Percentiles rank a stretch among this genome's conserved stretches.
Conservation (phyloP, 164 flowering plant genomes). For the Magnolia officinalis region DNA sequence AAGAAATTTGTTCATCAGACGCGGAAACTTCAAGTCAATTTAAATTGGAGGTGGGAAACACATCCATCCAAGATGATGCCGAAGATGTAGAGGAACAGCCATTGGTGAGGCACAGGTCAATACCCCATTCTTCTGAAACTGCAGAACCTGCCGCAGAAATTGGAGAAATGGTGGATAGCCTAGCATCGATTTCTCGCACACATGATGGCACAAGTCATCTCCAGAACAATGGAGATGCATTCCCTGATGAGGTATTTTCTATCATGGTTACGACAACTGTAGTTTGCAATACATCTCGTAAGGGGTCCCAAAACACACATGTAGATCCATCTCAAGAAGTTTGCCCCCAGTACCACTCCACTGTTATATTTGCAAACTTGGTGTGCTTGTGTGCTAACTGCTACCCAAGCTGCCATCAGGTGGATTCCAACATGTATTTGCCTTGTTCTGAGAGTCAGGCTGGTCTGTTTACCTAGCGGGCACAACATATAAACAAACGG, state of each 20-base stretch:
- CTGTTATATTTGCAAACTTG: not conserved
- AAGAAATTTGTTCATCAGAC: conserved; percentile 26
- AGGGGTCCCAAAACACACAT: not conserved
- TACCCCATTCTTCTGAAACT: conserved; percentile 41
- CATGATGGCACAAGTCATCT: conserved; percentile 20
- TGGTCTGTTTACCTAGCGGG: not conserved
- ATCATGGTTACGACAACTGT: not conserved
- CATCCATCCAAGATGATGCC: conserved; percentile 53
- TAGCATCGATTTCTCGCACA: conserved; percentile 49
- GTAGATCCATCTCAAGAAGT: no score
- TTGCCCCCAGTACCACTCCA: not conserved
- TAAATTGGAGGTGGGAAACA: conserved; percentile 54
- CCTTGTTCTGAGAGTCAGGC: not conserved
- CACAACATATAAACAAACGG: not conserved
- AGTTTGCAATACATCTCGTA: not conserved
- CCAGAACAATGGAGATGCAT: conserved; percentile 37
- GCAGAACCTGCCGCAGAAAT: conserved; percentile 34
- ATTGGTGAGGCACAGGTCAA: conserved; percentile 59
- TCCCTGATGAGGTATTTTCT: conserved; percentile 53
- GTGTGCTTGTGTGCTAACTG: not conserved
- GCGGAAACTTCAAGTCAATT: conserved; percentile 21
- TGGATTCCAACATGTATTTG: not conserved
- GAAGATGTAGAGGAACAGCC: conserved; percentile 76
- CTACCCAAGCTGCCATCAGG: not conserved
- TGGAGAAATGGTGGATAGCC: conserved; percentile 37